Conservation (phyloP, 305 asterid species). For the Fraxinus sp. region DNA sequence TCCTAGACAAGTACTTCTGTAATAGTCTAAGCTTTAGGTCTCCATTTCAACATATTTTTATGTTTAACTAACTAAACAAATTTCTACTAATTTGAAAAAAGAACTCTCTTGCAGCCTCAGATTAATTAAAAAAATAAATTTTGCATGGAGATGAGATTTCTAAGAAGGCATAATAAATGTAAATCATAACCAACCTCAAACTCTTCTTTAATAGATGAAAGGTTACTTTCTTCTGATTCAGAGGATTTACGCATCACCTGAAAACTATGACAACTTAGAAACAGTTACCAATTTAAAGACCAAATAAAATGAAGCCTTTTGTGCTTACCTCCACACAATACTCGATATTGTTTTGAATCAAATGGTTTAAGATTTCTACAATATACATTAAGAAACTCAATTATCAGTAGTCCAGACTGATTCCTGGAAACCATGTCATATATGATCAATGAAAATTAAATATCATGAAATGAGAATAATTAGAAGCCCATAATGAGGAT, state of each 20-base stretch:
- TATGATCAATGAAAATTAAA: constrained; percentile 4
- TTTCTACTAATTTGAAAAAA: constrained; percentile 21
- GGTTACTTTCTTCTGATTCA: constrained; percentile 42
- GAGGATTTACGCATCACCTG: constrained; percentile 73
- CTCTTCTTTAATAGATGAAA: constrained; percentile 44
- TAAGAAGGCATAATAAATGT: constrained; percentile 17
- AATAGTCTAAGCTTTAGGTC: constrained; percentile 2
- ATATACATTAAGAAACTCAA: constrained; percentile 54
- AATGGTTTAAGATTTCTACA: constrained; percentile 70
- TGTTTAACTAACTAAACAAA: constrained; percentile 3
- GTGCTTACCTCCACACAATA: constrained; percentile 72
- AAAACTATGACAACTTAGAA: constrained; percentile 29
- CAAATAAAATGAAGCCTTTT: constrained; percentile 20
- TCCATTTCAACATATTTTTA: background rate
- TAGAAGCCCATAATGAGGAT: constrained; percentile 51
- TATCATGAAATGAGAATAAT: constrained; percentile 15
- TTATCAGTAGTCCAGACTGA: constrained; percentile 5
- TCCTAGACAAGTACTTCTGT: background rate
- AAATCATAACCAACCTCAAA: constrained; percentile 53
- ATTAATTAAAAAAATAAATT: constrained; percentile 12
- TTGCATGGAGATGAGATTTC: constrained; percentile 10
- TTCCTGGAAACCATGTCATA: constrained; percentile 13
- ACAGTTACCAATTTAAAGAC: constrained; percentile 23
- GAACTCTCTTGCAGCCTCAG: constrained; percentile 11
- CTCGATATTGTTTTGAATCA: constrained; percentile 56